Evolutionary conservation across 768 basidiomycete species (phyloP), one percentile per base, ranked within the genome.

Genomic region (Leccinellum albellum): DNA sequence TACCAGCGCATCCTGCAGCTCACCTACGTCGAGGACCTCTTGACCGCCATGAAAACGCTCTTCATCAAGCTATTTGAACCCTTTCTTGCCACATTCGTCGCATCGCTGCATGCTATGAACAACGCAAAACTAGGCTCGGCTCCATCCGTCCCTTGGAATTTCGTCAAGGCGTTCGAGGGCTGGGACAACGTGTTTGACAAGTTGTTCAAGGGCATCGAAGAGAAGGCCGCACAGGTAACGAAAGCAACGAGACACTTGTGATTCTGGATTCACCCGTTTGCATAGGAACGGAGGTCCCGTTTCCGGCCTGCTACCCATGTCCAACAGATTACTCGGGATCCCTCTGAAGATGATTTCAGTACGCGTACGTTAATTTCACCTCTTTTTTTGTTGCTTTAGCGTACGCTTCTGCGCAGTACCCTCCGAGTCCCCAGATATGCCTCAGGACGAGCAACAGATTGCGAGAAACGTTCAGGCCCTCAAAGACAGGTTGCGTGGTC

Each of bases 1-100:
- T 98, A 97, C 76, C 94, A 97, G 68, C 90, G 95, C 55, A 93
- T 99, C 58, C 81, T 99, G 17, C 94, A 96, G 59, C 81, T 99
- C 35, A 87, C 94, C 9, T 98, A 98, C 68, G 88, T 97, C 55
- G 92, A 95, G 1, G 90, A 93, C 45, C 85, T 99, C 20, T 80
- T 99, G 24, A 74, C 75, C 13, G 83, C 89, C 5, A 80, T 95
- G 65, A 94, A 93, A 66, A 76, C 84, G 0, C 79, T 96, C 46
- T 99, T 98, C 68, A 76, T 96, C 63, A 86, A 91, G 68, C 81
- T 91, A 56, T 97, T 92, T 65, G 82, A 89, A 62, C 91, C 92
- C 0, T 88, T 94, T 70, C 75, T 98, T 26, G 77, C 87, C 7
- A 81, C 88, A 0, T 91, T 98, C 62, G 86, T 94, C 40, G 85